phyloP scores from a whole-genome alignment of 2,329 filamentous ascomycete species.

The Fusarium caatingaense region DNA sequence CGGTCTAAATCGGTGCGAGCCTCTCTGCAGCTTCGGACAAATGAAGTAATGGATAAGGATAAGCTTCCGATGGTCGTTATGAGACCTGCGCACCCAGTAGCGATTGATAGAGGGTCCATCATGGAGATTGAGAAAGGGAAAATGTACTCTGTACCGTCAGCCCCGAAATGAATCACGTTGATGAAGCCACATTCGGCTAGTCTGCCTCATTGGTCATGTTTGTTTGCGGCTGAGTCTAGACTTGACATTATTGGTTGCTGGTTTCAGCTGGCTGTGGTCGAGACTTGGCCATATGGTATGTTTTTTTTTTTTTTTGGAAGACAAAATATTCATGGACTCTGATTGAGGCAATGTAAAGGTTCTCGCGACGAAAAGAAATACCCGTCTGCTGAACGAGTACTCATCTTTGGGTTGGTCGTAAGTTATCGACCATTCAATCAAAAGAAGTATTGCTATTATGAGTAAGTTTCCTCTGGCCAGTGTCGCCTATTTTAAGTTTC shows the following conservation, averaged over 20 bases:
- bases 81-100: slow-evolving; percentile 23
- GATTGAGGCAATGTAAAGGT: background rate
- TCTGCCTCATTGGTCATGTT: background rate
- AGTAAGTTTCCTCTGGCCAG: background rate
- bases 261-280: background rate
- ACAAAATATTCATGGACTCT: background rate
- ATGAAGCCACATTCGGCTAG: background rate
- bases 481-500: too few species aligned
- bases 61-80: slow-evolving; percentile 7
- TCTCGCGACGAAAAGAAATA: background rate
- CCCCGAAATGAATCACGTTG: background rate
- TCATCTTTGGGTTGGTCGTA: background rate
- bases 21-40: slow-evolving; percentile 28
- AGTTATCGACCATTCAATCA: background rate
- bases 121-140: background rate
- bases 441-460: too few species aligned
- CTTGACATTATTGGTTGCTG: background rate
- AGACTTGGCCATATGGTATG: background rate
- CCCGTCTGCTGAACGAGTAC: background rate
- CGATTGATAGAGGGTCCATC: slow-evolving; percentile 29
- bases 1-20: slow-evolving; percentile 26
- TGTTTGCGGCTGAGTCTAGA: slow-evolving; percentile 6
- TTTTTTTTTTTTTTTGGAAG: too few species aligned
- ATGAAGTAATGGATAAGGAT: background rate
- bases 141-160: background rate